These are phyloP conservation scores for Penicillium sp. DNA, from an alignment of 2,329 filamentous ascomycete genomes.

Conservation along the genomic window DNA sequence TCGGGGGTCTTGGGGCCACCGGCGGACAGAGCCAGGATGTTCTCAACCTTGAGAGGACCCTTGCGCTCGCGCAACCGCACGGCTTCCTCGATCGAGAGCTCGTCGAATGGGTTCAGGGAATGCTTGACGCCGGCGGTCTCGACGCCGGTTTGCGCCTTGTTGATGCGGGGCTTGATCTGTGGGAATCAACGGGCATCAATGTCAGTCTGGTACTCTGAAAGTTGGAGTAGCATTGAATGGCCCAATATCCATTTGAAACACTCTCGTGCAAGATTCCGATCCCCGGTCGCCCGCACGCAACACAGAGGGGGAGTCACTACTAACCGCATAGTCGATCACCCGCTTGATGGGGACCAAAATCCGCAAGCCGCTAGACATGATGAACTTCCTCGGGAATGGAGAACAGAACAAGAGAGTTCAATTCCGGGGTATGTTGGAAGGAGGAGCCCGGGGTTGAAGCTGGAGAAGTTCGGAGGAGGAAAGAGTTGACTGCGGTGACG, in stretches of 20 bases:
- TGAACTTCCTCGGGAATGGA: slow-evolving; percentile 28
- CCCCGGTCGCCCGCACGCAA: slow-evolving; percentile 11
- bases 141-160: slow-evolving; percentile 79
- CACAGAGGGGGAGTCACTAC: slow-evolving; percentile 34
- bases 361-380: slow-evolving; percentile 61
- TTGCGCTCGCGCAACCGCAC: slow-evolving; percentile 92
- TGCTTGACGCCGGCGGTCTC: slow-evolving; percentile 94
- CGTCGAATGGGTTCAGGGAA: slow-evolving; percentile 99
- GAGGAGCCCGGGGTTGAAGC: slow-evolving; percentile 15
- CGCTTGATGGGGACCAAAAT: slow-evolving; percentile 82
- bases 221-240: neutral
- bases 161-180: slow-evolving; percentile 73
- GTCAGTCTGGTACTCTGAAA: neutral
- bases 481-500: slow-evolving; percentile 34
- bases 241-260: neutral
- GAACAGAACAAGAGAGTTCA: slow-evolving; percentile 15
- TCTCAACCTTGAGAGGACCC: slow-evolving; percentile 76
- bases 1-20: slow-evolving; percentile 88
- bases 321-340: slow-evolving; percentile 85
- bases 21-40: slow-evolving; percentile 88
- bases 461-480: slow-evolving; percentile 21
- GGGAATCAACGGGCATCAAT: neutral
- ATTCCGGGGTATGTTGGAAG: slow-evolving; percentile 22
- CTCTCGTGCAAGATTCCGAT: slow-evolving; percentile 15
- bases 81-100: slow-evolving; percentile 95